Base-by-base conservation (phyloP, 257 asterid species). In the Ilex aquifolium region DNA sequence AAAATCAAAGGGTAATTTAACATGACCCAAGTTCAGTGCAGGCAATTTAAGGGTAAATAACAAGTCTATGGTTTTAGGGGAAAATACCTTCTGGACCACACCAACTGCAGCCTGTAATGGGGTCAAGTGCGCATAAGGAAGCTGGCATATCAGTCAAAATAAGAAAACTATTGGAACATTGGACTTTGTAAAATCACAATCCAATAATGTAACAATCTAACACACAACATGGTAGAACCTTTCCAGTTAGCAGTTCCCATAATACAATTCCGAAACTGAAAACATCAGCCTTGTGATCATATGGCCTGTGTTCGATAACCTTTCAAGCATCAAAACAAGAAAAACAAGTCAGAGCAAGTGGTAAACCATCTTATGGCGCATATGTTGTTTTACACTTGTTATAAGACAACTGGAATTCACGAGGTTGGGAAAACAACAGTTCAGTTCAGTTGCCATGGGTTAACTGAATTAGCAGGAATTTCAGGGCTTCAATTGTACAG, bases 51-150 rank as follows among this genome's bases (percentile, higher is more conserved):
- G 8, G 8, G 5, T 36, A 36, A 8, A 36, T 36, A 49, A 56
- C 31, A 31, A 56, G 39, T 36, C 8, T 36, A n/a, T 58, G 7
- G 30, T 27, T n/a, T n/a, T 4, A 46, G 32, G 65, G 40, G 16
- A 46, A 65, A 30, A 21, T 80, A 87, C 97, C 92, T 87, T 76
- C 67, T 87, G 97, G 57, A 85, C 88, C 7, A 90, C 97, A 5
- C 96, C 95, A 2, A 90, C 82, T 30, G 97, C 97, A 48, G 95
- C 97, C 77, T 90, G 97, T 77, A 90, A 64, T 32, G 97, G 97
- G 5, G 90, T 83, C 82, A 90, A 49, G 63, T 85, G 61, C 71
- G 82, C 85, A 27, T 90, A 78, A 0, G 97, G 95, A 67, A 87
- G 77, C 97, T 90, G 91, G 63, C 40, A 72, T 32, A 58, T 66